Base-by-base conservation (phyloP, 1,284 basidiomycete genomes). In the Coriolopsis trogii region DNA sequence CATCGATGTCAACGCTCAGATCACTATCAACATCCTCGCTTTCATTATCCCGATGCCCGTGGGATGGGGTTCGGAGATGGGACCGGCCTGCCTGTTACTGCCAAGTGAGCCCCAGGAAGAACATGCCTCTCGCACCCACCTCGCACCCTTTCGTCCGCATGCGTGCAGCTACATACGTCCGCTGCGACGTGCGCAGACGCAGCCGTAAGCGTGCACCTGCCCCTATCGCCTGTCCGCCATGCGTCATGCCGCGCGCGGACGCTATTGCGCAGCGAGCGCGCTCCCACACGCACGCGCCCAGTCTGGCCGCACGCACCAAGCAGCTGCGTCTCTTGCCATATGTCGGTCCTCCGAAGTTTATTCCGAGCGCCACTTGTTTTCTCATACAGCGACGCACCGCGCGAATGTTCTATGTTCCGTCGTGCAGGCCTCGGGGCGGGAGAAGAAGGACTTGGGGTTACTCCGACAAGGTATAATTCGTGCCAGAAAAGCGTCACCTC, bases 231-330 rank as follows among this genome's bases (percentile, higher is more conserved):
- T n/a, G n/a, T n/a, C n/a, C n/a, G n/a, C n/a, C n/a, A n/a, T n/a
- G n/a, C n/a, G n/a, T 13, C 36, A 42, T 26, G 39, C 43, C 49
- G 43, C n/a, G n/a, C n/a, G n/a, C 39, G 38, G 49, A 31, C 24
- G 41, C 46, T 49, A 30, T 33, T 23, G n/a, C 33, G 25, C 25
- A 25, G 44, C 30, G 12, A 21, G 8, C 16, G n/a, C 42, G 36
- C 49, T 51, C 56, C 43, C 56, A 58, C 56, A 48, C 46, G 9
- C 34, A 26, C n/a, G n/a, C n/a, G n/a, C n/a, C n/a, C n/a, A n/a
- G n/a, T n/a, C n/a, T n/a, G n/a, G n/a, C n/a, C n/a, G n/a, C n/a
- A 40, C 49, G 34, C 48, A 24, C 30, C 15, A 3, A 38, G 36
- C 40, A 50, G 33, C 38, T 49, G 51, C 49, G 49, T 51, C 43